phyloP scores from a whole-genome alignment of 495 filamentous ascomycete genomes.

The Aspergillus coremiiformis region DNA sequence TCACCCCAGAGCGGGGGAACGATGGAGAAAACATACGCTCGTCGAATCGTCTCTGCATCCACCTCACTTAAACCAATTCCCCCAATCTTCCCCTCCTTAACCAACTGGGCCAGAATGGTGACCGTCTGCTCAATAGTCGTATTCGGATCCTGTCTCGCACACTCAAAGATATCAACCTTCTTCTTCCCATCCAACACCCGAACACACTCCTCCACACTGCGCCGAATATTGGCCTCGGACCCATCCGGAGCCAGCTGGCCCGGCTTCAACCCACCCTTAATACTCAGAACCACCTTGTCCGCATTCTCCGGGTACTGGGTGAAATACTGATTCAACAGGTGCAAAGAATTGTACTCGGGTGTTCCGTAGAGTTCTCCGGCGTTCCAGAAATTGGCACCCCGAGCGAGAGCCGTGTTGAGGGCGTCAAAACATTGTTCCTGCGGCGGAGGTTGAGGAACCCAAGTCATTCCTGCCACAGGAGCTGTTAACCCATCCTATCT shows the following conservation, averaged over 20 bases:
- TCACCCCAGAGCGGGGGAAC: not conserved
- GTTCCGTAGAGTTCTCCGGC: slow-evolving; percentile 75
- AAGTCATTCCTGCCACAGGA: slow-evolving; percentile 57
- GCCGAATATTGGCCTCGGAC: slow-evolving; percentile 53
- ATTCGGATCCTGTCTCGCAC: slow-evolving; percentile 61
- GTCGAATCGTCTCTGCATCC: slow-evolving; percentile 63
- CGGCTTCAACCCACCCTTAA: slow-evolving; percentile 48
- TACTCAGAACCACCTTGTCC: slow-evolving; percentile 49
- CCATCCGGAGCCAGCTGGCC: slow-evolving; percentile 42
- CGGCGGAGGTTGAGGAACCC: slow-evolving; percentile 51
- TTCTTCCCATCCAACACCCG: slow-evolving; percentile 60
- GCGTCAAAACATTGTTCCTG: slow-evolving; percentile 59
- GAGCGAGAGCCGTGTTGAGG: slow-evolving; percentile 57
- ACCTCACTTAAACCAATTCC: slow-evolving; percentile 76
- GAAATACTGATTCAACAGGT: slow-evolving; percentile 54
- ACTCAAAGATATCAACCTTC: slow-evolving; percentile 76
- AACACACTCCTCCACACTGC: slow-evolving; percentile 58
- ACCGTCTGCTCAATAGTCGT: slow-evolving; percentile 54
- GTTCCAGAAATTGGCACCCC: slow-evolving; percentile 72
- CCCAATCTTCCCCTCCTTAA: slow-evolving; percentile 68
- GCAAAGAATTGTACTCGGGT: slow-evolving; percentile 56
- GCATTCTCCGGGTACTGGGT: slow-evolving; percentile 53
- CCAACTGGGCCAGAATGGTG: slow-evolving; percentile 48
- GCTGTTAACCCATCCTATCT: too few relatives aligned
- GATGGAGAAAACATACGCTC: slow-evolving; percentile 40